Evolutionary conservation across 345 rosid genomes (phyloP), one percentile per base, ranked within the genome.

Genomic region (Angophora floribunda): DNA sequence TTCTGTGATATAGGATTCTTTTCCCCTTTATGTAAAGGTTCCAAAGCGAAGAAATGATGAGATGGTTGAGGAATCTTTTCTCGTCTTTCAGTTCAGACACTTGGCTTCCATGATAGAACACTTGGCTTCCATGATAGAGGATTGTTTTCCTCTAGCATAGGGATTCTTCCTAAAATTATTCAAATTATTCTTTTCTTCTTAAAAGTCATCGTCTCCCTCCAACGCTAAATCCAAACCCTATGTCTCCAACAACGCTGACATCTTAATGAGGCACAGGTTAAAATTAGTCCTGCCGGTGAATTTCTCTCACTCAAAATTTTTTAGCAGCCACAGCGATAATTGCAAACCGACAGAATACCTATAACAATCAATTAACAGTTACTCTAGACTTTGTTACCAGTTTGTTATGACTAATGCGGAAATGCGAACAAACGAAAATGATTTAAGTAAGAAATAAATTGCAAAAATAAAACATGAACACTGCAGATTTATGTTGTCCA

Each of bases 401-500:
- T 12, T 30, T 30, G 41, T 65, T 4, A 67, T 2, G 3, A 67
- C 19, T 14, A 10, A 67, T 32, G 79, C 6, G 4, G 6, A 65
- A 30, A 30, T 11, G 1, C 4, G 9, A 7, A 65, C 44, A 65
- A 15, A 65, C 0, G 21, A 15, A 65, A 30, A 15, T 65, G 10
- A 65, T 7, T 65, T 65, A 30, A 15, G 44, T 7, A 30, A 7
- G 1, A 30, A 7, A 65, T 3, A 30, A 65, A 65, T 13, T 65
- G 78, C 21, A 14, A 8, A 30, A 30, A 15, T 63, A 30, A 30
- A 65, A 15, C 3, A 9, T 6, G 4, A 59, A n/a, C 16, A 13
- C 4, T 28, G 6, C 1, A 2, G 59, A 53, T 15, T n/a, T 65
- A n/a, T 9, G 1, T 13, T 32, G n/a, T 65, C 14, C 41, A 0